These are phyloP conservation scores for Singerocomus inundabilis DNA, from an alignment of 1,284 basidiomycete genomes.

Conservation along the genomic window DNA sequence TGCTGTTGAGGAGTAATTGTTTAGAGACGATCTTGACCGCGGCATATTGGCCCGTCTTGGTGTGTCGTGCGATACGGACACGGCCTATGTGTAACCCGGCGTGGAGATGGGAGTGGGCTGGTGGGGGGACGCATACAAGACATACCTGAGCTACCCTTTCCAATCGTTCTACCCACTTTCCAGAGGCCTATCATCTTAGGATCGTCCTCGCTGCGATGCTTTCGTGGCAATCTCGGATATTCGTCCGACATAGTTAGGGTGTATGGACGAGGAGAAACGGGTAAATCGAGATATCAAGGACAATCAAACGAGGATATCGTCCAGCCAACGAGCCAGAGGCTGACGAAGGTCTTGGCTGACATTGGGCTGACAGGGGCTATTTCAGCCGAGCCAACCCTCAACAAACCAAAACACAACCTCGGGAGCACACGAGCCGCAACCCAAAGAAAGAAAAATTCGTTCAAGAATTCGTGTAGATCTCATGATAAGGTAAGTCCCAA, in stretches of 20 bases:
- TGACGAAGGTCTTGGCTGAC: slow-evolving; percentile 19
- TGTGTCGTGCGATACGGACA: slow-evolving; percentile 89
- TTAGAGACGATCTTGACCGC: slow-evolving; percentile 98
- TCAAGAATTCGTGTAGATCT: slow-evolving; percentile 22
- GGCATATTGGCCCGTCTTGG: slow-evolving; percentile 85
- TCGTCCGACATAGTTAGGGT: slow-evolving; percentile 28
- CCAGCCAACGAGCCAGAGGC: slow-evolving; percentile 10
- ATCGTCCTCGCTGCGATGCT: slow-evolving; percentile 45
- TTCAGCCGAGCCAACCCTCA: slow-evolving; percentile 5
- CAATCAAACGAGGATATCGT: neutral
- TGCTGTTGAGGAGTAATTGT: slow-evolving; percentile 63
- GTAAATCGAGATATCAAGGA: neutral
- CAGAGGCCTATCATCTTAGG: slow-evolving; percentile 88
- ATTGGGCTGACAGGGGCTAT: slow-evolving; percentile 25
- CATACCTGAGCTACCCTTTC: slow-evolving; percentile 85
- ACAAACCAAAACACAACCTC: slow-evolving; percentile 5
- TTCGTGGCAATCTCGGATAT: slow-evolving; percentile 33
- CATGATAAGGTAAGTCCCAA: slow-evolving; percentile 8
- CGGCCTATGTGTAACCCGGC: slow-evolving; percentile 56
- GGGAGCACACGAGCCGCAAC: neutral
- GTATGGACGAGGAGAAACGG: neutral
- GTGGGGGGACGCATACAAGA: neutral
- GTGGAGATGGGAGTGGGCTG: slow-evolving; percentile 1
- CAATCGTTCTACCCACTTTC: slow-evolving; percentile 92
- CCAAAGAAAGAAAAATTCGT: slow-evolving; percentile 1